Conservation (phyloP, 805 yeast genomes). For the Nakazawaea peltata region DNA sequence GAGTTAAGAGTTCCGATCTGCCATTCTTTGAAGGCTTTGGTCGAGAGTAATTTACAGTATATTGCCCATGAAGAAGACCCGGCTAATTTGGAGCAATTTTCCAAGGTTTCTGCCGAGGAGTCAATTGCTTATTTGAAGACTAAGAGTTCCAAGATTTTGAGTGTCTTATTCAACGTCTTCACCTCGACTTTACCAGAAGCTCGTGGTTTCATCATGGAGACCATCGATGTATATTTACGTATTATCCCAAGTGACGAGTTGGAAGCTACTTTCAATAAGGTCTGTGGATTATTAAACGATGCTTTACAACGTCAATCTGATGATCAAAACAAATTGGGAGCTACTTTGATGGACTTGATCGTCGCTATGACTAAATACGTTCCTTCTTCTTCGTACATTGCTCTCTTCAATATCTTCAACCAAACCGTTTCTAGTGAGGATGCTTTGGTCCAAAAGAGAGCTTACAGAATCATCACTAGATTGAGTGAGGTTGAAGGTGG, state of each 20-base stretch:
- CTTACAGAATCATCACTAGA: conserved; percentile 70
- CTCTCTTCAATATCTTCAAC: conserved; percentile 72
- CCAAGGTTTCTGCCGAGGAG: conserved; percentile 43
- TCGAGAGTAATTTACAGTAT: conserved; percentile 65
- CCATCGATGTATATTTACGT: conserved; percentile 73
- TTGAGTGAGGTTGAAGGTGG: conserved; percentile 68
- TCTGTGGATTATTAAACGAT: conserved; percentile 68
- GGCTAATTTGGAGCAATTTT: conserved; percentile 48
- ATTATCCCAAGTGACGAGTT: conserved; percentile 64
- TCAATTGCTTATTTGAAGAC: conserved; percentile 57
- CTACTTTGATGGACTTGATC: conserved; percentile 86
- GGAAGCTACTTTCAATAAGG: conserved; percentile 72
- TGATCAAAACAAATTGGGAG: conserved; percentile 46
- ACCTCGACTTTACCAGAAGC: conserved; percentile 82
- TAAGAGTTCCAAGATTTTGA: conserved; percentile 67
- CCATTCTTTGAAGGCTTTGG: conserved; percentile 68
- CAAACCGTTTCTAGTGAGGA: conserved; percentile 52
- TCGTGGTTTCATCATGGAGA: conserved; percentile 77
- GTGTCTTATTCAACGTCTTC: conserved; percentile 87
- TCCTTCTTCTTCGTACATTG: conserved; percentile 60
- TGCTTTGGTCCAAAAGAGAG: conserved; percentile 77
- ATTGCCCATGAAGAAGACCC: conserved; percentile 46
- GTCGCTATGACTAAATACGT: conserved; percentile 83
- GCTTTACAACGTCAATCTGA: conserved; percentile 36
- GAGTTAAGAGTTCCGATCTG: conserved; percentile 78